Base-by-base conservation (phyloP, 1,284 basidiomycete species). In the Ustilago trichophora region DNA sequence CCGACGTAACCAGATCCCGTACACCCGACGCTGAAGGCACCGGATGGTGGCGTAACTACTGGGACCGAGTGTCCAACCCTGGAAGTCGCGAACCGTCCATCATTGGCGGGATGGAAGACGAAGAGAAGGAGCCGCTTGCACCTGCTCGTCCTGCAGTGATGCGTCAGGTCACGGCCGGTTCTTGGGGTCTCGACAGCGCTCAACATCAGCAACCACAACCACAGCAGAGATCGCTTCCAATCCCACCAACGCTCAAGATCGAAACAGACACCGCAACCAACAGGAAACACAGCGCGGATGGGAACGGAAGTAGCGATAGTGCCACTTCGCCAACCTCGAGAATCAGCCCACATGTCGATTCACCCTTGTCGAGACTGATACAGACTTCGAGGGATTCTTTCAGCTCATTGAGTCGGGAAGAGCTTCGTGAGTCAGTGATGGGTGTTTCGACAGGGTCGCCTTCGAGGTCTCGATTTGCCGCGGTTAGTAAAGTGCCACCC, bases 41-140 rank as follows among this genome's bases (percentile, higher is more conserved):
- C 2, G 59, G 65, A 58, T 68, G 65, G 65, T 34, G 53, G 15
- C 49, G 37, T 15, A 40, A 52, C 58, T 58, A 45, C 63, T 57
- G 65, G 49, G 58, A 4, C 53, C 45, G 3, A 36, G 58, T 53
- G 0, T 63, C 59, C 10, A 37, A 53, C 8, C 29, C 18, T 6
- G 47, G 43, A n/a, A 54, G 49, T 25, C 49, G 45, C 31, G 60
- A 64, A 40, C 60, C 60, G 0, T 64, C 60, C 12, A 38, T 58
- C 6, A 32, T 16, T 9, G 60, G 49, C 4, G n/a, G n/a, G n/a
- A 13, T 38, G 4, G 49, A 53, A 0, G 59, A 63, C 6, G 48
- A 52, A 11, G 54, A 57, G 11, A 44, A 42, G 33, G 40, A 43
- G 22, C 34, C 48, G 7, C 44, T 60, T 4, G 13, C 21, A 11